phyloP scores from a whole-genome alignment of 2,329 filamentous ascomycete genomes.

The Monosporascus sp. region DNA sequence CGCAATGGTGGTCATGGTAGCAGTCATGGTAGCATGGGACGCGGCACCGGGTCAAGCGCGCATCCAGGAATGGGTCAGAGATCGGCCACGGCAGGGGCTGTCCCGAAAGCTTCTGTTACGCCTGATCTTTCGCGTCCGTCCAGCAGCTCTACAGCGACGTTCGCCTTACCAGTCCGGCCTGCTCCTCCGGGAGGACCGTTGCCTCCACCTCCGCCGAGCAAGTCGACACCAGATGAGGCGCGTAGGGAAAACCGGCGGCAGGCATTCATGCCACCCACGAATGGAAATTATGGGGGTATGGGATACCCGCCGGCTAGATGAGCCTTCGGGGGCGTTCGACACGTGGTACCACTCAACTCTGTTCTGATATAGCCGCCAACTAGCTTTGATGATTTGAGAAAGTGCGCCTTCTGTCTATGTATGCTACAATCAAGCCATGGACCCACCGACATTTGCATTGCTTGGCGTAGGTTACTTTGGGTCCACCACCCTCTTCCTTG shows the following conservation, averaged over 20 bases:
- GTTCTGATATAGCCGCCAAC: not conserved
- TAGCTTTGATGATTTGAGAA: not conserved
- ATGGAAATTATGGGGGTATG: slow-evolving; percentile 29
- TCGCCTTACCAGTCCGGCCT: slow-evolving; percentile 59
- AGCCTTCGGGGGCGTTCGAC: slow-evolving; percentile 6
- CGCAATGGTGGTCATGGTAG: slow-evolving; percentile 34
- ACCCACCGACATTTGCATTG: not conserved
- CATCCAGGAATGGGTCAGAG: slow-evolving; percentile 51
- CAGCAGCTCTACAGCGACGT: slow-evolving; percentile 44
- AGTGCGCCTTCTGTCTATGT: not conserved
- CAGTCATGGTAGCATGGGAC: slow-evolving; percentile 34
- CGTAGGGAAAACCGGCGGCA: slow-evolving; percentile 49
- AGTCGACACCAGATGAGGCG: slow-evolving; percentile 49
- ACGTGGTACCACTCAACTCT: not conserved
- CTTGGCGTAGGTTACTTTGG: not conserved
- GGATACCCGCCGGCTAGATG: slow-evolving; percentile 28
- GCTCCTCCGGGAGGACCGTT: slow-evolving; percentile 54
- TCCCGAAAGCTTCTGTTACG: slow-evolving; percentile 39
- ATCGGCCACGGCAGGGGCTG: slow-evolving; percentile 46
- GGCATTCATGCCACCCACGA: slow-evolving; percentile 45
- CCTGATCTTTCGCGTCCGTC: slow-evolving; percentile 28
- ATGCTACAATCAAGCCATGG: not conserved
- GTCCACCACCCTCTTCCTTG: not conserved
- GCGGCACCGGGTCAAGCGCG: slow-evolving; percentile 35
- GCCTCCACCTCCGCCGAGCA: slow-evolving; percentile 55